These are phyloP conservation scores for Desmodesmus armatus DNA, from an alignment of 139 green algal genomes.

Conservation along the genomic window DNA sequence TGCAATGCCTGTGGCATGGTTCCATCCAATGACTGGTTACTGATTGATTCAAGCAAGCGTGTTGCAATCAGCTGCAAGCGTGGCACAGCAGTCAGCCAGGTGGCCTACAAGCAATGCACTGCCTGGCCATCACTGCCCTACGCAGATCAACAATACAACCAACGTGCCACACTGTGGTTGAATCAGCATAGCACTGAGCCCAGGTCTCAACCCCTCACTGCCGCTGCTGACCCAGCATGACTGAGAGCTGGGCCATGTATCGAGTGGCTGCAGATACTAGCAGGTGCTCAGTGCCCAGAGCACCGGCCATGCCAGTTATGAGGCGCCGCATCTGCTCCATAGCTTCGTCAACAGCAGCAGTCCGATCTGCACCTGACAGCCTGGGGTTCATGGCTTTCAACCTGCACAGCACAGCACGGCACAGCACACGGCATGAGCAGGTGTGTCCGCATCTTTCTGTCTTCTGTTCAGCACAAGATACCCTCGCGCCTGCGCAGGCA, in stretches of 20 bases:
- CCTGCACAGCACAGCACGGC: constrained; percentile 32
- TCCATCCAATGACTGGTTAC: too few species aligned
- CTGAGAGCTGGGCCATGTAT: constrained; percentile 37
- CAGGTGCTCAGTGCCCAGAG: constrained; percentile 40
- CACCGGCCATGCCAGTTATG: constrained; percentile 45
- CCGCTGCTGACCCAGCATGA: constrained; percentile 22
- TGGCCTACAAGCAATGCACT: too few species aligned
- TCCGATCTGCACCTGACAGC: background rate
- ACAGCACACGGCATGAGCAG: background rate
- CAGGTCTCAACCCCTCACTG: background rate
- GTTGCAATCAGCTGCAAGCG: too few species aligned
- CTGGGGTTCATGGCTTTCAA: constrained; percentile 47
- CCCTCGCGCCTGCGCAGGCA: background rate
- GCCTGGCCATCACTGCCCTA: too few species aligned
- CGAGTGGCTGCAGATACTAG: constrained; percentile 27
- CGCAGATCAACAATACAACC: too few species aligned
- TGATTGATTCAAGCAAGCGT: too few species aligned
- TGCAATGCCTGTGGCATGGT: too few species aligned
- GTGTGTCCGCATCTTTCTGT: background rate
- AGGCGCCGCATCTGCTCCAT: constrained; percentile 31
- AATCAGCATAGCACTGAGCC: background rate
- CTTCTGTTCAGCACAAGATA: background rate
- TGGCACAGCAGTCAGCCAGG: too few species aligned
- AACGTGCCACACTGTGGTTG: too few species aligned
- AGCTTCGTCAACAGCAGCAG: background rate